Percentiles rank a stretch among this genome's conserved stretches.
phyloP scores from a whole-genome alignment of 1,284 basidiomycete genomes.

The Gymnopus androsaceus region DNA sequence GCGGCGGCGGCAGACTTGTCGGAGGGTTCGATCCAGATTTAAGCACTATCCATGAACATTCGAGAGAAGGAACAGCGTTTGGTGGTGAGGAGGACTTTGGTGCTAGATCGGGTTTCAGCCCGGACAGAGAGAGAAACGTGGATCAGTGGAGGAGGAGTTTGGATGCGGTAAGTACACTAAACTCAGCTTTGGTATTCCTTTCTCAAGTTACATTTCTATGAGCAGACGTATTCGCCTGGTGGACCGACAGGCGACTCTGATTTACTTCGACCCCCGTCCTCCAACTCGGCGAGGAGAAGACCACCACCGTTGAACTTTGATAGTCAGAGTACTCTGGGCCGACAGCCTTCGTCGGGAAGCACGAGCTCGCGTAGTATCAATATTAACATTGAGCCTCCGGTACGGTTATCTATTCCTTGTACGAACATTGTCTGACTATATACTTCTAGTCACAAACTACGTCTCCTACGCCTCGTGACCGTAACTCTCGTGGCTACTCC shows the following conservation, averaged over 20 bases:
- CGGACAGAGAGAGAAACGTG: slow-evolving; percentile 1
- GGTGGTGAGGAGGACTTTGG: neutral
- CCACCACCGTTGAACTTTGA: neutral
- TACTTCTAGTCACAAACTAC: neutral
- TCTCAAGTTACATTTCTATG: neutral
- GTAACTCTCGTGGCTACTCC: neutral
- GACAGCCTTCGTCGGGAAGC: slow-evolving; percentile 9
- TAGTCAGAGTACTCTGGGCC: neutral
- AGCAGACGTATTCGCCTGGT: neutral
- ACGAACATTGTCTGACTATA: neutral
- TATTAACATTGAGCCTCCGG: slow-evolving; percentile 9
- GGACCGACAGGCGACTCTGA: neutral
- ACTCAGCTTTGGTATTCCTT: neutral
- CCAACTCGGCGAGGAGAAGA: neutral
- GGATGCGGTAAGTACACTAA: neutral
- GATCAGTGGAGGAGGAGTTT: slow-evolving; percentile 14
- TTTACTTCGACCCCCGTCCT: slow-evolving; percentile 10
- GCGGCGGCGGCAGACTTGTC: neutral
- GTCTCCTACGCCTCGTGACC: slow-evolving; percentile 1
- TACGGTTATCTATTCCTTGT: neutral
- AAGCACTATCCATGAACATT: slow-evolving; percentile 16
- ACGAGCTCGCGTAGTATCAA: slow-evolving; percentile 9
- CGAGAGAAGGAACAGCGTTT: slow-evolving; percentile 10
- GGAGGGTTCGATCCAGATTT: slow-evolving; percentile 10
- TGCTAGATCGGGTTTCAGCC: neutral